These are phyloP conservation scores for Limnomonas spitsbergensis DNA, from an alignment of 139 green algal species.

Conservation along the genomic window DNA sequence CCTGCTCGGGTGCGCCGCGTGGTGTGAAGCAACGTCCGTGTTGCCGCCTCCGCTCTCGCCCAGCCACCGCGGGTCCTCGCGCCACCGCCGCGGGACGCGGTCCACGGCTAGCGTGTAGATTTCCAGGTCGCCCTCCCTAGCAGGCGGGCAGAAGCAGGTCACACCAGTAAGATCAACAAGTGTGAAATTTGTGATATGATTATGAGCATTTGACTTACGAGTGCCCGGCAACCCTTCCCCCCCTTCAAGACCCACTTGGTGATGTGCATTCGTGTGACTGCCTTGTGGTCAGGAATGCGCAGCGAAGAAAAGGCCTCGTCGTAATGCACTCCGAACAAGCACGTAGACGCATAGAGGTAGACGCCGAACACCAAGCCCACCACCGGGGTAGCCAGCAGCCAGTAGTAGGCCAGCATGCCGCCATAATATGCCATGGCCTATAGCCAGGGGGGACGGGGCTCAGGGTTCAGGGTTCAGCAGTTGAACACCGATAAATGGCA, in stretches of 20 bases:
- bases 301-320: constrained; percentile 82
- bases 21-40: constrained; percentile 31
- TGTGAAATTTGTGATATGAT: not conserved
- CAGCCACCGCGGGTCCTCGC: constrained; percentile 72
- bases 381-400: constrained; percentile 81
- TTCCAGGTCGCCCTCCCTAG: constrained; percentile 50
- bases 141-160: not conserved
- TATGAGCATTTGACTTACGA: no score
- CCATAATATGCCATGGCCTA: constrained; percentile 74
- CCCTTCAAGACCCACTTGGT: constrained; percentile 29
- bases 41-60: constrained; percentile 60
- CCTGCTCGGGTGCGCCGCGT: constrained; percentile 40
- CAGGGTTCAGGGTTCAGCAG: no score
- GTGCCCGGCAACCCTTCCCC: no score
- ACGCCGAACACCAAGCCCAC: constrained; percentile 8
- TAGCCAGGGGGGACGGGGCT: no score
- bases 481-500: no score
- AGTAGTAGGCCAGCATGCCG: constrained; percentile 86
- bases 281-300: constrained; percentile 73
- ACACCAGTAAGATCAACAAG: not conserved
- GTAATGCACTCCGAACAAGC: constrained; percentile 78
- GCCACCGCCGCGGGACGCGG: constrained; percentile 63
- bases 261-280: constrained; percentile 77
- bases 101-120: constrained; percentile 67
- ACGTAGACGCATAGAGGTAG: constrained; percentile 39